Conservation (phyloP, 345 rosid genomes). For the Cardiospermum halicacabum region DNA sequence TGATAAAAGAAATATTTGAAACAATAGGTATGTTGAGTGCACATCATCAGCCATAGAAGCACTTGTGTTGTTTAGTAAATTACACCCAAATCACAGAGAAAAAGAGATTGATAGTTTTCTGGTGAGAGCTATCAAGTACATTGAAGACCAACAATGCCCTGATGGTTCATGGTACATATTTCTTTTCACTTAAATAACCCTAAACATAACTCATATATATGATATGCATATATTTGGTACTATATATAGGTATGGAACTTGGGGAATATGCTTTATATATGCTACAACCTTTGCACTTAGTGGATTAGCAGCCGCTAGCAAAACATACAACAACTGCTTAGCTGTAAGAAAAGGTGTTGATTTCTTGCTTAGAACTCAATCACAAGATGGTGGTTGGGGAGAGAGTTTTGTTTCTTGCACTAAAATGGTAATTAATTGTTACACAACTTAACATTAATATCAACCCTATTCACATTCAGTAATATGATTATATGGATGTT, state of each 20-base stretch:
- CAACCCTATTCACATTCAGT: too few relatives aligned
- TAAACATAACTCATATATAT: too few relatives aligned
- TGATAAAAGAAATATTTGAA: too few relatives aligned
- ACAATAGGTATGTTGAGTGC: slow-evolving; percentile 41
- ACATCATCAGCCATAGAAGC: slow-evolving; percentile 48
- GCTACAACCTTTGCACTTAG: background rate
- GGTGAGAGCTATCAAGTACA: slow-evolving; percentile 27
- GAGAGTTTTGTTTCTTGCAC: background rate
- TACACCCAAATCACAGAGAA: slow-evolving; percentile 33
- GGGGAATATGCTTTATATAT: slow-evolving; percentile 1
- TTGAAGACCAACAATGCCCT: slow-evolving; percentile 35
- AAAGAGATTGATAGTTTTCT: slow-evolving; percentile 39
- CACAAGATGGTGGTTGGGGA: slow-evolving; percentile 1
- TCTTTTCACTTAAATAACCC: background rate
- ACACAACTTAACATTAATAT: too few relatives aligned
- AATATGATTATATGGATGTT: background rate
- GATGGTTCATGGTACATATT: slow-evolving; percentile 52
- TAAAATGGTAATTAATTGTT: too few relatives aligned
- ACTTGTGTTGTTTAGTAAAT: slow-evolving; percentile 34
- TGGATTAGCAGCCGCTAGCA: slow-evolving; percentile 1
- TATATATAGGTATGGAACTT: background rate
- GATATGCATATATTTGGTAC: too few relatives aligned
- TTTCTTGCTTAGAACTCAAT: background rate
- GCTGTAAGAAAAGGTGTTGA: background rate
- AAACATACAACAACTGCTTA: background rate